These are phyloP conservation scores for Metschnikowia picachoensis DNA, from an alignment of 805 yeast genomes.

Conservation along the genomic window DNA sequence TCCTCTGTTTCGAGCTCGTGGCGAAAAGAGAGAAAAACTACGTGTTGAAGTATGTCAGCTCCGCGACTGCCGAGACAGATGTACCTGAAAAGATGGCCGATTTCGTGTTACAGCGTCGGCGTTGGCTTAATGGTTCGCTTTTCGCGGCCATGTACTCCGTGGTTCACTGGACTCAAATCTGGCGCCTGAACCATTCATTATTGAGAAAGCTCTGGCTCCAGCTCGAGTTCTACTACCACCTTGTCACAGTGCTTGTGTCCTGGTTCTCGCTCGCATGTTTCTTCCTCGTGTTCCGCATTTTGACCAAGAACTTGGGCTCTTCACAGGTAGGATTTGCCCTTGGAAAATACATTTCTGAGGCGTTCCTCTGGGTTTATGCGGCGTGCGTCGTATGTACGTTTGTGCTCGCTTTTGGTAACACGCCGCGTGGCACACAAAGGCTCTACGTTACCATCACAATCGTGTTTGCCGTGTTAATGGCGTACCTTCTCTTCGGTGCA, in stretches of 20 bases:
- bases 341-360: slow-evolving; percentile 73
- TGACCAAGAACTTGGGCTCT: slow-evolving; percentile 71
- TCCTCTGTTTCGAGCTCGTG: slow-evolving; percentile 92
- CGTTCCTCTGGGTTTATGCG: slow-evolving; percentile 81
- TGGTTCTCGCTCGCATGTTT: slow-evolving; percentile 92
- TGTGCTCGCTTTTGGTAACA: slow-evolving; percentile 87
- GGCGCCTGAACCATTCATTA: slow-evolving; percentile 83
- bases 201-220: slow-evolving; percentile 79
- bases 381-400: slow-evolving; percentile 80
- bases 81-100: slow-evolving; percentile 95
- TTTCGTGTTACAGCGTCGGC: slow-evolving; percentile 90
- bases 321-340: slow-evolving; percentile 58
- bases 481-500: slow-evolving; percentile 84
- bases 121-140: slow-evolving; percentile 98
- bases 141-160: slow-evolving; percentile 94
- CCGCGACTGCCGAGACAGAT: slow-evolving; percentile 94
- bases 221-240: slow-evolving; percentile 85
- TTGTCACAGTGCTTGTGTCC: slow-evolving; percentile 73
- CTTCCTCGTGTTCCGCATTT: slow-evolving; percentile 85
- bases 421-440: slow-evolving; percentile 83
- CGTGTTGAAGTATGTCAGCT: slow-evolving; percentile 87
- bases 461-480: slow-evolving; percentile 85
- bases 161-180: slow-evolving; percentile 78
- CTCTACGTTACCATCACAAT: slow-evolving; percentile 72
- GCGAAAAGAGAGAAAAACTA: slow-evolving; percentile 81